Base-by-base conservation (phyloP, 2,329 filamentous ascomycete genomes). In the Stromatinia cepivora region DNA sequence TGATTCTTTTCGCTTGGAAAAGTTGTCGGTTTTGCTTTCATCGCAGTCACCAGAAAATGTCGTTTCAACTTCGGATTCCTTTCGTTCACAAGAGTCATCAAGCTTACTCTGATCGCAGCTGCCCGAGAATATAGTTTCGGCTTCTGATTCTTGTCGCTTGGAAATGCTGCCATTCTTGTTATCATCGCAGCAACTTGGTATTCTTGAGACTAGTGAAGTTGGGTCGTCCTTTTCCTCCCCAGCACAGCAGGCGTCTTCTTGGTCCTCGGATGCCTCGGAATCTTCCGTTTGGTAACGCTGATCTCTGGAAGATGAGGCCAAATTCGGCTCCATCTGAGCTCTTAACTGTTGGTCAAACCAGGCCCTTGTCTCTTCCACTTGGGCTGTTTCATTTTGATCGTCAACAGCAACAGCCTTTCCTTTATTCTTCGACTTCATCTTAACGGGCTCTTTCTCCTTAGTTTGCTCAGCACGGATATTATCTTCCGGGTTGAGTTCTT, bases 111-210 rank as follows among this genome's bases (percentile, higher is more conserved):
- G 34, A 25, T 45, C 61, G 36, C 70, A 71, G n/a, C 52, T 59
- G 22, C 56, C 56, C 22, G 36, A 59, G n/a, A 59, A 59, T 20
- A 28, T 59, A 28, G 36, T 64, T 52, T 64, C 61, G 34, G 46
- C 61, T 64, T 52, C 61, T 6, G 61, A 64, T 15, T 52, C 9
- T 28, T 64, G 46, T 28, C 61, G 61, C 61, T 64, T 39, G 17
- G 11, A 28, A 3, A 11, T 39, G 17, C 8, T 36, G 8, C 31
- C 25, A 17, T 31, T 31, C 1, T 46, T 61, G 22, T n/a, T 31
- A 15, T 67, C 53, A 42, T 48, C 68, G 42, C 70, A 71, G 36
- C 64, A 70, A 17, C 61, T 59, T 42, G 62, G 67, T 20, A 66
- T 25, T 57, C 39, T 67, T 42, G 63, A 54, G 15, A 36, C 58